Percentiles rank a stretch among this genome's conserved stretches.
These are phyloP conservation scores for Yamadazyma sp. DNA, from an alignment of 1,139 yeast species.

Conservation along the genomic window DNA sequence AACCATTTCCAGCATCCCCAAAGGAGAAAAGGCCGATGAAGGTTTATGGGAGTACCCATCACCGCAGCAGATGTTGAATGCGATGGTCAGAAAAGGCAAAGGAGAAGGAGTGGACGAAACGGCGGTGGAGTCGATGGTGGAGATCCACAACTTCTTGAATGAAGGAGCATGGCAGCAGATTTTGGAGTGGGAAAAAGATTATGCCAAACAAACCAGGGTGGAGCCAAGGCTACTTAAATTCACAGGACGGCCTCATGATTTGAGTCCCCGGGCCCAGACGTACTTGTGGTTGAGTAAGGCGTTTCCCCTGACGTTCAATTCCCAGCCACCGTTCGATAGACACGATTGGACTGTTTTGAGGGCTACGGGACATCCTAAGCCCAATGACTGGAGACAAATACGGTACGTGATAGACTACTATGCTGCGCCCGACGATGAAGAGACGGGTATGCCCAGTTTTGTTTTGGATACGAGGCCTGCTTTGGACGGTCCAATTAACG, in stretches of 20 bases:
- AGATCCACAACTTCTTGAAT: conserved; percentile 91
- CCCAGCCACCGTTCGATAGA: conserved; percentile 92
- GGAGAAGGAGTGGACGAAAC: conserved; percentile 86
- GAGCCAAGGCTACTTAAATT: conserved; percentile 81
- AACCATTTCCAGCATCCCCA: conserved; percentile 82
- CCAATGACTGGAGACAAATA: conserved; percentile 51
- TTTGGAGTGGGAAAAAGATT: conserved; percentile 77
- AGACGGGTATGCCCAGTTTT: conserved; percentile 85
- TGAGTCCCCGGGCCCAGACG: conserved; percentile 84
- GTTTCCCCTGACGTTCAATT: conserved; percentile 71
- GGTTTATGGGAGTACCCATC: conserved; percentile 98
- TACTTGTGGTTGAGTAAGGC: conserved; percentile 64
- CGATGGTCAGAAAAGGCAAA: conserved; percentile 93
- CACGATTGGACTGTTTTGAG: conserved; percentile 98
- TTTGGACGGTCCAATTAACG: conserved; percentile 64
- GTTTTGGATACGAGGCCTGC: conserved; percentile 95
- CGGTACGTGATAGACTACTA: conserved; percentile 96
- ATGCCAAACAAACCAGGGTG: conserved; percentile 49
- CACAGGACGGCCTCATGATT: conserved; percentile 87
- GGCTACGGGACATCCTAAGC: conserved; percentile 44
- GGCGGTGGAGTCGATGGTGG: conserved; percentile 96
- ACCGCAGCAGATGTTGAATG: conserved; percentile 98
- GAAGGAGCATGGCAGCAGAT: conserved; percentile 99
- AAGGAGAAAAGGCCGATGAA: conserved; percentile 62
- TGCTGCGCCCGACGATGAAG: conserved; percentile 87